Percentiles rank a stretch among this genome's conserved stretches.
Evolutionary conservation across 73 alveolate species (phyloP).

Genomic region (Paramecium tetraurelia): DNA sequence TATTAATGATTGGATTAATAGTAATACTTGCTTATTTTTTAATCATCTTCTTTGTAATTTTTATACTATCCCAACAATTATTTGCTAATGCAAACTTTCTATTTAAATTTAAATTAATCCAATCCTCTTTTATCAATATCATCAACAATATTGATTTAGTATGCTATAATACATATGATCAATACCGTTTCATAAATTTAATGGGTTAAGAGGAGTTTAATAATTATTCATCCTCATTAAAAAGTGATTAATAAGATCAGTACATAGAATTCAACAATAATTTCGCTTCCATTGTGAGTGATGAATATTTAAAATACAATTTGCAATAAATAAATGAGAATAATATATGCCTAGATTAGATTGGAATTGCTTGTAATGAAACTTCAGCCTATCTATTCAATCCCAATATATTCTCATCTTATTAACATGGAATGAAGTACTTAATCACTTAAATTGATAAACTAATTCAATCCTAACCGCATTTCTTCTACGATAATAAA

Average conservation of each 20-base stretch:
- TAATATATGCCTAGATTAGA: neutral
- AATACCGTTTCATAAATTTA: neutral
- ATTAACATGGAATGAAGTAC: neutral
- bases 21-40: neutral
- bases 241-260: neutral
- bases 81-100: neutral
- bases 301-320: neutral
- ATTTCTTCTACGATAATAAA: neutral
- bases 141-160: neutral
- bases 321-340: neutral
- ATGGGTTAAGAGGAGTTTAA: neutral
- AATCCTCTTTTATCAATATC: neutral
- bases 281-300: neutral
- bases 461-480: neutral
- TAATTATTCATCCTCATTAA: neutral
- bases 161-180: neutral
- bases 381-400: neutral
- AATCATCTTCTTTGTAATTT: neutral
- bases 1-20: conserved; percentile 7
- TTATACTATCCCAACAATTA: neutral
- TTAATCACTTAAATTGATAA: neutral
- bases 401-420: neutral
- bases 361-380: neutral
- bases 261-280: neutral
- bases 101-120: neutral